Conservation (phyloP, 2,329 filamentous ascomycete species). For the Apiospora aurea region DNA sequence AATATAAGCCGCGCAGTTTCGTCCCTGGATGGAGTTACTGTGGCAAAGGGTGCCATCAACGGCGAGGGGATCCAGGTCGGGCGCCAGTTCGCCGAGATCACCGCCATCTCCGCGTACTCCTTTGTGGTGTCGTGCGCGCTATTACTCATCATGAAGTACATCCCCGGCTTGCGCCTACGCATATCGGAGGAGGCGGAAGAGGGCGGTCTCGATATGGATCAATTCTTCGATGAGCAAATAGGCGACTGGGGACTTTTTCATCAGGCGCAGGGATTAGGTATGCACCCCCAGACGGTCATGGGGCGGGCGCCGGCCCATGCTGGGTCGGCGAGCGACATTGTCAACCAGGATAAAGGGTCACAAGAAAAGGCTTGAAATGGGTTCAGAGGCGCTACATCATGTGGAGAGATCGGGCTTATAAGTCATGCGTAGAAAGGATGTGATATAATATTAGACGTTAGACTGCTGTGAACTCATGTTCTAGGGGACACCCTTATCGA, state of each 20-base stretch:
- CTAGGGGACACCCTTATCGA: neutral
- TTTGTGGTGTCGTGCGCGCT: conserved; percentile 60
- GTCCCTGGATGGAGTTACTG: conserved; percentile 57
- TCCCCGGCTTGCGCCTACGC: conserved; percentile 63
- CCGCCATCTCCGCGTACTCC: conserved; percentile 61
- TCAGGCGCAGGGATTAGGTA: conserved; percentile 14
- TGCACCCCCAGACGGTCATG: no score
- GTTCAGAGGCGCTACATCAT: neutral
- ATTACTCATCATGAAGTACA: conserved; percentile 63
- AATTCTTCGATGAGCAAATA: conserved; percentile 41
- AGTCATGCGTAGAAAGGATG: no score
- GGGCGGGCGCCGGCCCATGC: no score
- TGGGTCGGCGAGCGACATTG: neutral
- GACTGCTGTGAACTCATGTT: no score
- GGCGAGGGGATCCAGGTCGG: conserved; percentile 62
- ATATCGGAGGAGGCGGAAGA: conserved; percentile 62
- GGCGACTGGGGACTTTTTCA: conserved; percentile 42
- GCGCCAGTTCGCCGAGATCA: conserved; percentile 63
- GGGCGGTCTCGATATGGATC: conserved; percentile 53
- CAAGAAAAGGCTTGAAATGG: neutral
- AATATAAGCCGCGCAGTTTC: conserved; percentile 45
- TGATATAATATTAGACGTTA: no score
- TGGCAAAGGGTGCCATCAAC: conserved; percentile 58
- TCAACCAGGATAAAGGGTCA: neutral
- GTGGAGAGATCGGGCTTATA: neutral